These are phyloP conservation scores for Leucaena leucocephala DNA, from an alignment of 306 rosid species.

Conservation along the genomic window DNA sequence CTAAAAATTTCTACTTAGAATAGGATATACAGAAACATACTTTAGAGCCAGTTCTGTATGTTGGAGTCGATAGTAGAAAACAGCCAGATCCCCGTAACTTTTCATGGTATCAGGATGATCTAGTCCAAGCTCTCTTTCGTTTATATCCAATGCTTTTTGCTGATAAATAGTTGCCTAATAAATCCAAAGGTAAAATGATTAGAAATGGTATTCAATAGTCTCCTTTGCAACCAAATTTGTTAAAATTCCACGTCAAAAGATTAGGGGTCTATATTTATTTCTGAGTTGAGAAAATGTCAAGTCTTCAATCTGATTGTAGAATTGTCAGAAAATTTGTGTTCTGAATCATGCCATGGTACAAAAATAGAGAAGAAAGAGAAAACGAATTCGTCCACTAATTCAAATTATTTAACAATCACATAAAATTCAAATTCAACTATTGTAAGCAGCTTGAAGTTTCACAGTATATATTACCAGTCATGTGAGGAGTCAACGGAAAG, in stretches of 20 bases:
- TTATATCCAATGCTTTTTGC: conserved; percentile 96
- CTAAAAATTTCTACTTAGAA: conserved; percentile 3
- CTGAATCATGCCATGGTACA: conserved; percentile 9
- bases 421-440: conserved; percentile 9
- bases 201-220: conserved; percentile 21
- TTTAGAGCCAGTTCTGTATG: conserved; percentile 96
- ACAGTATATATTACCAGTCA: conserved; percentile 31
- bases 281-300: conserved; percentile 6
- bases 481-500: conserved; percentile 28
- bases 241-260: conserved; percentile 14
- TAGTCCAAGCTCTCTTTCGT: conserved; percentile 97
- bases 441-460: conserved; percentile 16
- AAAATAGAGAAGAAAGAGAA: background rate
- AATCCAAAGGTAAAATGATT: conserved; percentile 32
- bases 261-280: conserved; percentile 4
- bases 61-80: conserved; percentile 97
- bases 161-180: conserved; percentile 92
- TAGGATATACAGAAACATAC: conserved; percentile 54
- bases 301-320: conserved; percentile 9
- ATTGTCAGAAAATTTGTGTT: background rate
- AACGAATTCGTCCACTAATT: background rate
- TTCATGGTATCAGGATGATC: conserved; percentile 99
- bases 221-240: conserved; percentile 2
- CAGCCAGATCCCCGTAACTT: conserved; percentile 98
- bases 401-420: conserved; percentile 3